These are phyloP conservation scores for Apiospora pterosperma DNA, from an alignment of 2,329 filamentous ascomycete genomes.

Conservation along the genomic window DNA sequence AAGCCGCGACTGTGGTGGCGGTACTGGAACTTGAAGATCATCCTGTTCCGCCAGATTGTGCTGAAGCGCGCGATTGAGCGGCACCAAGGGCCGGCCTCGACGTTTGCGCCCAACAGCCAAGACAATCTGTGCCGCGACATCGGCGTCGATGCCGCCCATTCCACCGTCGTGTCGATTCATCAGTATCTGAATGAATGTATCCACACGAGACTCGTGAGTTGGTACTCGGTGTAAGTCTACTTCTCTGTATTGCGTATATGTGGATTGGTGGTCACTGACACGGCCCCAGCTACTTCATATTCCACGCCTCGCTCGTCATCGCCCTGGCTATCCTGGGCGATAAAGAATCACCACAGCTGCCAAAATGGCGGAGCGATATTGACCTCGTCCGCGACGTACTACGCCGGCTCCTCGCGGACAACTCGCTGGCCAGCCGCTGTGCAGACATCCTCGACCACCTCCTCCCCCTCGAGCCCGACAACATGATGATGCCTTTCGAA, in stretches of 20 bases:
- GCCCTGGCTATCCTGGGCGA: conserved; percentile 25
- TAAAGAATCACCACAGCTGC: conserved; percentile 18
- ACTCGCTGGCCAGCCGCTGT: conserved; percentile 23
- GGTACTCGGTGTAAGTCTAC: conserved; percentile 27
- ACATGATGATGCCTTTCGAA: conserved; percentile 8
- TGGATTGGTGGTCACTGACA: background rate
- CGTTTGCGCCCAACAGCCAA: conserved; percentile 9
- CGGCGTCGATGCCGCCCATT: conserved; percentile 23
- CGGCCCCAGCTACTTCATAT: conserved; percentile 24
- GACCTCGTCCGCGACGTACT: conserved; percentile 23
- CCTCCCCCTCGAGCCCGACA: conserved; percentile 11
- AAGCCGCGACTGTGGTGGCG: conserved; percentile 28
- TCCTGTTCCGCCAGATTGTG: conserved; percentile 26
- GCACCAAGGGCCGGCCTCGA: conserved; percentile 7
- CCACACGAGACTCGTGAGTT: conserved; percentile 23
- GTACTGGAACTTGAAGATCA: conserved; percentile 29
- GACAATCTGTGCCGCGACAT: conserved; percentile 20
- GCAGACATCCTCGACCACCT: conserved; percentile 25
- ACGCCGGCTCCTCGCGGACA: conserved; percentile 17
- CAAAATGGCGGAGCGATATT: conserved; percentile 24
- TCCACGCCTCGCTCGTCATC: conserved; percentile 28
- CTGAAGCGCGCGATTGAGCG: conserved; percentile 21
- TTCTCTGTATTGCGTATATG: background rate
- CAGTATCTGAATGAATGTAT: conserved; percentile 16
- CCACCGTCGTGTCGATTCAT: conserved; percentile 23